Base-by-base conservation (phyloP, 2,329 filamentous ascomycete species). In the Tolypocladium tropicale region DNA sequence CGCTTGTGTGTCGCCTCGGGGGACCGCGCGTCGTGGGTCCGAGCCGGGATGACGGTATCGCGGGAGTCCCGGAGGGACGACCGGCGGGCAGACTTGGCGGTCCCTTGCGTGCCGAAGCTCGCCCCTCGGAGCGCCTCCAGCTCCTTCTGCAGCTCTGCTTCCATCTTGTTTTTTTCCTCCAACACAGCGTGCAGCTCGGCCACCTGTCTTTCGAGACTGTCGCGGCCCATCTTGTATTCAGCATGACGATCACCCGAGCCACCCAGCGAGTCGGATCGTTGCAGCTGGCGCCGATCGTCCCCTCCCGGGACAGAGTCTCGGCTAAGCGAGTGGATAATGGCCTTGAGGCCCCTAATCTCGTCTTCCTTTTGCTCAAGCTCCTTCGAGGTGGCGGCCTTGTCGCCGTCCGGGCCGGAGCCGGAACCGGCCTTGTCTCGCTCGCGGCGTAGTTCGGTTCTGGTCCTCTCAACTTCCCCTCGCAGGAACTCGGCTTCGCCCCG, bases 401-500 rank as follows among this genome's bases (percentile, higher is more conserved):
- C 76, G 30, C 68, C 70, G 54, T 68, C 70, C 46, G 65, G 65
- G 6, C 63, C 60, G 21, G 79, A 80, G 43, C 56, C 58, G 3
- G 61, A 53, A 2, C 62, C 59, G 2, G 85, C 83, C 71, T 94
- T 94, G 67, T 96, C 93, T 30, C 89, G 84, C 70, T 97, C 94
- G 46, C 92, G 83, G 53, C 89, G 85, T 48, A 99, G 76, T 72
- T 99, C 94, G 11, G 91, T 85, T 61, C 91, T 83, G 12, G 91
- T 93, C 60, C 94, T 80, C 72, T 99, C 94, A 0, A 97, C 93
- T 69, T 99, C 94, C 2, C 94, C 94, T 32, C 94, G 81, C 37
- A 99, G 74, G 67, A 97, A 97, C 69, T 99, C 94, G 4, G 96
- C 93, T 69, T 99, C 94, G 0, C 91, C 93, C 57, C 94, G 83